Evolutionary conservation across 805 yeast genomes (phyloP).

Genomic region (Kregervanrija pseudodelftensis): DNA sequence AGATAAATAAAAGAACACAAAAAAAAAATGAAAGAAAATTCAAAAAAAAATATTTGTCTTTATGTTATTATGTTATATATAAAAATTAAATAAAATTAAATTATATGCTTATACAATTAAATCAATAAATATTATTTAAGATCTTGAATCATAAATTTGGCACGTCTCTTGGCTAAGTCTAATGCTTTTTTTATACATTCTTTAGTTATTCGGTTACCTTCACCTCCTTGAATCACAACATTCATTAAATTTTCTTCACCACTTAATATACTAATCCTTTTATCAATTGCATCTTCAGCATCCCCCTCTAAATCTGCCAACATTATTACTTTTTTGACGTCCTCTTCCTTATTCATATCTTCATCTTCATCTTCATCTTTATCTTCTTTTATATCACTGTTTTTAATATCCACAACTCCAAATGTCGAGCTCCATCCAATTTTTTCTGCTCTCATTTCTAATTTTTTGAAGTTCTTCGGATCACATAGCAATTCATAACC

Average conservation of each 20-base stretch:
- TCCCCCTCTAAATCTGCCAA: conserved; percentile 79
- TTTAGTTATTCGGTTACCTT: conserved; percentile 39
- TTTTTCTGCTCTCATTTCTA: conserved; percentile 33
- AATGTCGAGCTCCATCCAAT: conserved; percentile 45
- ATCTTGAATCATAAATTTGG: conserved; percentile 27
- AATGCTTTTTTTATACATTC: conserved; percentile 43
- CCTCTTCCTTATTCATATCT: conserved; percentile 22
- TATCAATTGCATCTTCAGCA: conserved; percentile 64
- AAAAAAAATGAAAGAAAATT: neutral
- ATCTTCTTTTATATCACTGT: conserved; percentile 25
- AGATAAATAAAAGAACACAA: neutral
- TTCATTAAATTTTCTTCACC: conserved; percentile 31
- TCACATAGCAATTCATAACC: conserved; percentile 56
- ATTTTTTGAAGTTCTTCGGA: conserved; percentile 28
- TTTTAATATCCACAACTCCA: conserved; percentile 47
- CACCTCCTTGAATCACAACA: conserved; percentile 41
- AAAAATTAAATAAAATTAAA: neutral
- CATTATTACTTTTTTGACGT: conserved; percentile 29
- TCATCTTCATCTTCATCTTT: conserved; percentile 21
- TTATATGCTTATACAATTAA: neutral
- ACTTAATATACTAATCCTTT: conserved; percentile 43
- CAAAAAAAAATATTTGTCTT: no score
- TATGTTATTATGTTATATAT: no score
- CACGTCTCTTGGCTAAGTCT: conserved; percentile 39
- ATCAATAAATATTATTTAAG: conserved; percentile 3